Conservation (phyloP, 768 basidiomycete species). For the Cystofilobasidium capitatum region DNA sequence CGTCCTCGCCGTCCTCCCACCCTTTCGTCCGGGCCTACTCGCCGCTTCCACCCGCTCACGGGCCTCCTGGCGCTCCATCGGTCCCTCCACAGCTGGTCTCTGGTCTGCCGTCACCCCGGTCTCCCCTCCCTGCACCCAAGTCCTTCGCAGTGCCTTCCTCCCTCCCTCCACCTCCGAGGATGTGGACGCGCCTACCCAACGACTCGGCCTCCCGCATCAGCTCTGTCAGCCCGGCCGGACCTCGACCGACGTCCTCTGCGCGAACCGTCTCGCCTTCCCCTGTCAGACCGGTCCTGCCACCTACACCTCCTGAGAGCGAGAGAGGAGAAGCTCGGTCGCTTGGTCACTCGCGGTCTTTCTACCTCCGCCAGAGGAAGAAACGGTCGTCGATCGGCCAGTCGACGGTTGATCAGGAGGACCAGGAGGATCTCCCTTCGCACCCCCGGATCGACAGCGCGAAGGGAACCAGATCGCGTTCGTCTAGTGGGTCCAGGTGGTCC, state of each 20-base stretch:
- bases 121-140: not conserved
- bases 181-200: not conserved
- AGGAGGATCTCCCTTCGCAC: too few species aligned
- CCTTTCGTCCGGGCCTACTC: not conserved
- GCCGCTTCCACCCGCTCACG: not conserved
- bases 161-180: not conserved
- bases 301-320: too few species aligned
- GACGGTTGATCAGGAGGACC: too few species aligned
- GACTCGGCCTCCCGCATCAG: not conserved
- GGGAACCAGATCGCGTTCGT: not conserved
- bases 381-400: too few species aligned
- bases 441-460: too few species aligned
- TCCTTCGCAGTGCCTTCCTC: not conserved
- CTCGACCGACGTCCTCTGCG: not conserved
- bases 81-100: not conserved
- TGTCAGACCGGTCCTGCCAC: too few species aligned
- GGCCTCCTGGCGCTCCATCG: not conserved
- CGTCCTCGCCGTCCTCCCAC: not conserved
- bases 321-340: not conserved
- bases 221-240: not conserved
- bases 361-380: not conserved
- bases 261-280: not conserved
- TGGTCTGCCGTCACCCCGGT: not conserved
- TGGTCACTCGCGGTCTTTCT: not conserved
- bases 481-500: not conserved